These are phyloP conservation scores for Fomitopsis pinicola DNA, from an alignment of 1,284 basidiomycete species.

Conservation along the genomic window DNA sequence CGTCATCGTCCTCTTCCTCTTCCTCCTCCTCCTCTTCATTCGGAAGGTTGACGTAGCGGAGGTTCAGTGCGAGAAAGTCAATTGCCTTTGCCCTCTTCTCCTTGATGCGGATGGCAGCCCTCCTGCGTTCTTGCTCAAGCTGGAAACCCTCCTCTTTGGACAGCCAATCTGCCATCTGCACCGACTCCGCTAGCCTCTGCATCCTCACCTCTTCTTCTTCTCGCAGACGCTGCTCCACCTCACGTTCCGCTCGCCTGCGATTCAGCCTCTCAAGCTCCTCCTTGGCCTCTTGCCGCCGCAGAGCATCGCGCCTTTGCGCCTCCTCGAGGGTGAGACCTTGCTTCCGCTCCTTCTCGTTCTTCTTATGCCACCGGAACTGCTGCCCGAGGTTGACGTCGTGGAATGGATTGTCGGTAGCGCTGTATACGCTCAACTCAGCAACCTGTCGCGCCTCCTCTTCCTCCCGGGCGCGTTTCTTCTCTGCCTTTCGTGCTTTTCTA, in stretches of 20 bases:
- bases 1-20: slow-evolving; percentile 50
- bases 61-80: slow-evolving; percentile 90
- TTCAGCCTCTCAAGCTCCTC: slow-evolving; percentile 94
- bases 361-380: slow-evolving; percentile 98
- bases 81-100: slow-evolving; percentile 96
- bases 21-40: slow-evolving; percentile 62
- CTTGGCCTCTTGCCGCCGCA: slow-evolving; percentile 85
- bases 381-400: slow-evolving; percentile 94
- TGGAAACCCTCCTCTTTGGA: slow-evolving; percentile 97
- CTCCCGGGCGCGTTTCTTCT: slow-evolving; percentile 76
- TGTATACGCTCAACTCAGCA: slow-evolving; percentile 89
- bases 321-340: slow-evolving; percentile 81
- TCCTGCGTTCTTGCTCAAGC: slow-evolving; percentile 86
- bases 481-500: slow-evolving; percentile 72
- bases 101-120: slow-evolving; percentile 91
- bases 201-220: slow-evolving; percentile 92
- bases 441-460: slow-evolving; percentile 86
- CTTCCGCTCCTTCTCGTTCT: slow-evolving; percentile 93
- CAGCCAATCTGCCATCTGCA: slow-evolving; percentile 97
- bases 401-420: slow-evolving; percentile 94
- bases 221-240: slow-evolving; percentile 81
- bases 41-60: slow-evolving; percentile 79
- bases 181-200: slow-evolving; percentile 88
- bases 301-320: slow-evolving; percentile 74
- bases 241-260: slow-evolving; percentile 85